Evolutionary conservation across 192 early-diverging fungal genomes (phyloP), one percentile per base, ranked within the genome.

Genomic region (Backusella liffmaniae): DNA sequence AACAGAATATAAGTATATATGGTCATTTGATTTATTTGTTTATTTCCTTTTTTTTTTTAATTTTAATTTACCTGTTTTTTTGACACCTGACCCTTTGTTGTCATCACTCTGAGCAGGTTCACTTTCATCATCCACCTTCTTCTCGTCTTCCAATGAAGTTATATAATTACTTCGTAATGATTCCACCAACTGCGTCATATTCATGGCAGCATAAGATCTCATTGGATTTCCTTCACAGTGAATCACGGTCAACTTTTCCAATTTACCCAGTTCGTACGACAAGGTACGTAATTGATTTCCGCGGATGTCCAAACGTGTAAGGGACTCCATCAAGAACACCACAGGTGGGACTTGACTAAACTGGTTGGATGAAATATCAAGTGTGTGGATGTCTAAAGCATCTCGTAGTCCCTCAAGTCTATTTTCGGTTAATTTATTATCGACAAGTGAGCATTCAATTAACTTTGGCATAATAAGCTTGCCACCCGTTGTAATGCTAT

Each of bases 151-250:
- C 51, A 62, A 62, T 5, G 56, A 13, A 3, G 56, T 1, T 23
- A 29, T 12, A 26, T 71, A 71, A 30, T 39, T 3, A 70, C 39
- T 32, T 37, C 78, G 76, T 53, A 89, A 51, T 4, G 85, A 70
- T 73, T 84, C 79, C 56, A 89, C 72, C 9, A 89, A 65, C 4
- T 82, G 79, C 1, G 82, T 73, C 3, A 84, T 86, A 18, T 75
- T 80, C 42, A 74, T 85, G 1, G 80, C 79, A 7, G 85, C 79
- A 9, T 80, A 72, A 42, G 85, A 82, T 21, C 80, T 75, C 32
- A 88, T 56, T 26, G 84, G 86, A 44, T 90, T 90, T 4, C 86
- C 86, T 59, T 86, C 83, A 82, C 84, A 90, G 3, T 70, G 66
- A 53, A 90, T 80, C 10, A 80, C 78, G 7, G 80, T 81, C 37